Base-by-base conservation (phyloP, 1,139 yeast species). In the Blastobotrys arbuscula region DNA sequence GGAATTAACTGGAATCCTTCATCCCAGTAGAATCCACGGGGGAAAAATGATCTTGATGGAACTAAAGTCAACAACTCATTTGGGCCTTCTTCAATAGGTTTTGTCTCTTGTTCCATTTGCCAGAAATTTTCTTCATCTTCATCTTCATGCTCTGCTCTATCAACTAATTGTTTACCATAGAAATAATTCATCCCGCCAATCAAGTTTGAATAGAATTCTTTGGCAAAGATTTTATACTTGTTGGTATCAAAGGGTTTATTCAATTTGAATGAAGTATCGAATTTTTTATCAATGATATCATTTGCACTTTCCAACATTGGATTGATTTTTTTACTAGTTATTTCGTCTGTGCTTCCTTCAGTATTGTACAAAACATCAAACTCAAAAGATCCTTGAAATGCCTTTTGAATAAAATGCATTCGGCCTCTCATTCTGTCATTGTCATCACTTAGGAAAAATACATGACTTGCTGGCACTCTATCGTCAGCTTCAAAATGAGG, bases 21-120 rank as follows among this genome's bases (percentile, higher is more conserved):
- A 66, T 94, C 99, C 99, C 99, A 92, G 62, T 87, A 87, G 62
- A 92, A 92, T 0, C 99, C 99, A 55, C 98, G 76, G 8, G 98
- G 97, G 68, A 92, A 92, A 60, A 87, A 87, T 0, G 96, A 89
- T 50, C 98, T 75, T 43, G 96, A 87, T 1, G 98, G 98, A 28
- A 89, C 95, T 39, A 88, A 73, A 0, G 95, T 79, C 59, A 89
- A 86, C 35, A 94, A 67, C 55, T 83, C 87, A 55, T 71, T 13
- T 56, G 70, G 63, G 2, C 66, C 62, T 47, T 65, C 66, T 46
- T 61, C 63, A 9, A 60, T 60, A n/a, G 51, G 55, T 41, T 52
- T 52, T 13, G 55, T 50, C 24, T 55, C 56, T n/a, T 52, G 53
- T 39, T 63, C 59, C 31, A 55, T 50, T 40, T 60, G 60, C 67